Evolutionary conservation across 2,329 filamentous ascomycete genomes (phyloP), one percentile per base, ranked within the genome.

Genomic region (Capronia coronata): DNA sequence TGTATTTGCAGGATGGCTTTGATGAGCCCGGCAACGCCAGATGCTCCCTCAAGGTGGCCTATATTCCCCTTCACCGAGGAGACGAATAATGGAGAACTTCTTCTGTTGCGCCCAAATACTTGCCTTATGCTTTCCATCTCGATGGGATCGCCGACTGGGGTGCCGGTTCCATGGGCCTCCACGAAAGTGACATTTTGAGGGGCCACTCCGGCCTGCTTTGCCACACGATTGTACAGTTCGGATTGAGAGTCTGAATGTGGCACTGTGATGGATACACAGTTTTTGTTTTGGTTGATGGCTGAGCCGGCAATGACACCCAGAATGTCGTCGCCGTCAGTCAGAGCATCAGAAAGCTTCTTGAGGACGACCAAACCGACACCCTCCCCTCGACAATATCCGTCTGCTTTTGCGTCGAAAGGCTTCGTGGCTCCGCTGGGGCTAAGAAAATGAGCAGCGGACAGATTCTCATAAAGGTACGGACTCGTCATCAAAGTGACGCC

Each of bases 21-120:
- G 8, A 67, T 64, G 11, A 67, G 6, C 5, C 59, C 56, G 1
- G 62, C 29, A 61, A 60, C 18, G 51, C 65, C 56, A 45, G 60
- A 56, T 2, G 58, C 50, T 2, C 59, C 60, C 49, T 70, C 67
- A 0, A 60, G 60, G 45, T 70, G 68, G 0, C 68, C 68, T 11
- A 60, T 45, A 13, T 47, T 53, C 10, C 51, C 14, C 34, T 60
- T 60, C 10, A 59, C 46, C 14, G 61, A 62, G 2, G 65, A 65
- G 14, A 70, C 64, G 13, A 58, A 57, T 16, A 61, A 61, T 34
- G 52, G 53, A 2, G 62, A 61, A 34, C 64, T 62, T 1, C 22
- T 41, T 19, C 19, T 37, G 14, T 3, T 37, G 14, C 16, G 14
- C 51, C 49, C 61, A 22, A 62, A 55, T 2, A 55, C 51, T 6